Conservation (phyloP, 257 asterid species). For the Nicotiana undulata region DNA sequence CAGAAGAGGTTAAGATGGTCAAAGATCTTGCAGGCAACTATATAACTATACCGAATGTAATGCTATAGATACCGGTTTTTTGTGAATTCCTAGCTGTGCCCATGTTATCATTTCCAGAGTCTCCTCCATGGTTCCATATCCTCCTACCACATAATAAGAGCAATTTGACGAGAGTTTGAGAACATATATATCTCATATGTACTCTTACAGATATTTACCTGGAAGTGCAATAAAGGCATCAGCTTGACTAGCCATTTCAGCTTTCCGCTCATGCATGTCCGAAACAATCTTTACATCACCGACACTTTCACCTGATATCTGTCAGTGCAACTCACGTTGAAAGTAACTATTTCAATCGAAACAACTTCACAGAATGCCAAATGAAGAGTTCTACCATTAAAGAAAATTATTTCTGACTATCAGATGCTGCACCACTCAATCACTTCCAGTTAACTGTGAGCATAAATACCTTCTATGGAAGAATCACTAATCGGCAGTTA, state of each 20-base stretch:
- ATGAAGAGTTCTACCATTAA: background rate
- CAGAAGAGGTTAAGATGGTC: constrained; percentile 3
- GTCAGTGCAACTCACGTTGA: constrained; percentile 17
- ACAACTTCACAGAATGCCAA: background rate
- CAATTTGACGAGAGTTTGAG: background rate
- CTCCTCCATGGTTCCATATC: constrained; percentile 99
- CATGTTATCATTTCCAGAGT: constrained; percentile 93
- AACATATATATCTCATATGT: background rate
- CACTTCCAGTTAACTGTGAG: background rate
- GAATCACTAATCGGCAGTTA: background rate
- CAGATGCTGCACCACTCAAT: background rate
- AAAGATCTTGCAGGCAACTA: background rate
- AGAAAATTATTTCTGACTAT: background rate
- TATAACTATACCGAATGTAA: background rate
- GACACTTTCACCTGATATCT: constrained; percentile 92
- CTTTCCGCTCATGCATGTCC: constrained; percentile 98
- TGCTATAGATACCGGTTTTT: constrained; percentile 51
- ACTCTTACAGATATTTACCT: constrained; percentile 33
- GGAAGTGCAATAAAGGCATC: constrained; percentile 98
- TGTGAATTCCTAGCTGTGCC: constrained; percentile 97
- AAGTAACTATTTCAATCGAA: background rate
- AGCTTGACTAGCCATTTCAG: constrained; percentile 87
- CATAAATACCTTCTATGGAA: background rate
- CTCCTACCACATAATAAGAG: constrained; percentile 44
- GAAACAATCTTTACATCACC: constrained; percentile 89